These are phyloP conservation scores for Arctium lappa DNA, from an alignment of 129 eudicot species.

Conservation along the genomic window DNA sequence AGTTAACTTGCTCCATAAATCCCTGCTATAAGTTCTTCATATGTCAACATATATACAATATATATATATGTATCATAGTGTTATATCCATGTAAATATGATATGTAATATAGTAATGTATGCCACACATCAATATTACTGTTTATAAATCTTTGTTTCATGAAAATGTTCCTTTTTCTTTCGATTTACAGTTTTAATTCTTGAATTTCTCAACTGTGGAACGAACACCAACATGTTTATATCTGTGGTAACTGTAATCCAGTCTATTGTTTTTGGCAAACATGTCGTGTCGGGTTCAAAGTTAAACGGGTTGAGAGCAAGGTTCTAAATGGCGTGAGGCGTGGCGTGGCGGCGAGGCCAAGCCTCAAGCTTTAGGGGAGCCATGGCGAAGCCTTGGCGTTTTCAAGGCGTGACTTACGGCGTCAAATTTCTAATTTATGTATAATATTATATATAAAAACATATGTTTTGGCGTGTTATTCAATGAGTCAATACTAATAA, in stretches of 20 bases:
- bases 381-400: too few species aligned
- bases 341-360: too few species aligned
- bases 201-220: background rate
- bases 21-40: background rate
- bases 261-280: background rate
- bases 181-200: background rate
- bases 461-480: too few species aligned
- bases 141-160: background rate
- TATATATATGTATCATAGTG: background rate
- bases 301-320: too few species aligned
- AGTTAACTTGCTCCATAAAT: background rate
- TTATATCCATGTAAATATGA: constrained; percentile 14
- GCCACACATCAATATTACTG: constrained; percentile 3
- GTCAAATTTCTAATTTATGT: too few species aligned
- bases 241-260: background rate
- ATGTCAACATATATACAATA: background rate
- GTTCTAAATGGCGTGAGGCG: too few species aligned
- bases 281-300: too few species aligned
- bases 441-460: too few species aligned
- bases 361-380: too few species aligned
- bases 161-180: background rate
- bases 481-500: too few species aligned
- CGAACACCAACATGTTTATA: background rate
- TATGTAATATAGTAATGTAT: constrained; percentile 2
- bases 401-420: too few species aligned